Conservation (phyloP, 2,329 filamentous ascomycete genomes). For the Trichophyton schoenleinii region DNA sequence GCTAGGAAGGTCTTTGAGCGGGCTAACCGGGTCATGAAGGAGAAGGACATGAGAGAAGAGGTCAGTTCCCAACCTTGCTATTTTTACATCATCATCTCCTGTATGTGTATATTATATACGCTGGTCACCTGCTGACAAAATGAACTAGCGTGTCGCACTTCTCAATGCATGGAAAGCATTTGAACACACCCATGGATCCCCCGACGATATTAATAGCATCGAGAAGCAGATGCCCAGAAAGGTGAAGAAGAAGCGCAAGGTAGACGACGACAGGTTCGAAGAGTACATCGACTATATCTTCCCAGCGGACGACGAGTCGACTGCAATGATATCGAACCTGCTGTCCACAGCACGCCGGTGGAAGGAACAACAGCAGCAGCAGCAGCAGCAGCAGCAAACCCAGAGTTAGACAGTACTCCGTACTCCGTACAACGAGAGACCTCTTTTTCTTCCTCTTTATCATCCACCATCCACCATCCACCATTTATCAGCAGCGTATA, state of each 20-base stretch:
- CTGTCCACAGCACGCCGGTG: slow-evolving; percentile 76
- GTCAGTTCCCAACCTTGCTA: slow-evolving; percentile 12
- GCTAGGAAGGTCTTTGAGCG: slow-evolving; percentile 75
- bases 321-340: slow-evolving; percentile 69
- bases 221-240: slow-evolving; percentile 87
- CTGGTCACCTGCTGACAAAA: background rate
- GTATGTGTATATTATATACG: background rate
- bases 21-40: slow-evolving; percentile 75
- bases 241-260: slow-evolving; percentile 80
- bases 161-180: slow-evolving; percentile 89
- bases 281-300: slow-evolving; percentile 97
- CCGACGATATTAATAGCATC: slow-evolving; percentile 65
- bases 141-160: slow-evolving; percentile 58
- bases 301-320: slow-evolving; percentile 82
- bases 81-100: background rate
- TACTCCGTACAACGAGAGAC: background rate
- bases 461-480: background rate
- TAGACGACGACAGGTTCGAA: slow-evolving; percentile 88
- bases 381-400: slow-evolving; percentile 7
- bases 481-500: background rate
- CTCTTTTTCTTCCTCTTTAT: background rate
- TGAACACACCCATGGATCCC: slow-evolving; percentile 68
- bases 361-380: slow-evolving; percentile 53
- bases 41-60: slow-evolving; percentile 82
- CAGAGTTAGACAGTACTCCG: background rate